Base-by-base conservation (phyloP, 129 eudicot species). In the Centella asiatica region DNA sequence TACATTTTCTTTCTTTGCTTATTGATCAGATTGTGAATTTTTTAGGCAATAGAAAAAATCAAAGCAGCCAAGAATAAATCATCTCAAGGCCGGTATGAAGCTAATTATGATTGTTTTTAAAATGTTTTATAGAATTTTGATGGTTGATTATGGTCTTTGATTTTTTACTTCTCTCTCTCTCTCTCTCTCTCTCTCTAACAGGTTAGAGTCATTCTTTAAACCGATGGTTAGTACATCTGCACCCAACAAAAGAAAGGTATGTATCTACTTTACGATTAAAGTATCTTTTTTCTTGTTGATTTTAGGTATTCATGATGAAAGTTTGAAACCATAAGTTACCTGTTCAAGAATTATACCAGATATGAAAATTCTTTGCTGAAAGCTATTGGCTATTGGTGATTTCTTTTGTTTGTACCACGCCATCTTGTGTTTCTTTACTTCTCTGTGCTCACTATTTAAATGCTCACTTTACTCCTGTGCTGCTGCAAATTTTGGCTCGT, bases 51-150 rank as follows among this genome's bases (percentile, higher is more conserved):
- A 60, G 99, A 93, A 74, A 87, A 93, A 79, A 88, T 93, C 65
- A 93, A 93, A 78, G 85, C 96, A 36, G 87, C 95, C 67, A 93
- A 93, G 80, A 83, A 77, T 72, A 93, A 93, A 74, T 74, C 89
- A 23, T 69, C 95, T 44, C 96, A 93, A 67, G 89, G 86, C 62
- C 77, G 96, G 99, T 93, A 84, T 57, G 74, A 58, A 75, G 61
- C 58, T 53, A 14, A 22, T 49, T 9, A 27, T 17, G 26, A 7
- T 20, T 34, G 23, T 7, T 47, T 42, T 49, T 49, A 17, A 15
- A 32, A 19, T 48, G 52, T 58, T 25, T 18, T 72, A 10, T 47
- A 1, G 44, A 17, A 61, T 50, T 57, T 32, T 77, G 47, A 70
- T 49, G 24, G 7, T 34, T 57, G 6, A 4, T 33, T 18, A 26